A percentile compares a stretch with the other conserved stretches of the same genome.
Conservation (phyloP, 108 stramenopile genomes). For the Skeletonema menzelii region DNA sequence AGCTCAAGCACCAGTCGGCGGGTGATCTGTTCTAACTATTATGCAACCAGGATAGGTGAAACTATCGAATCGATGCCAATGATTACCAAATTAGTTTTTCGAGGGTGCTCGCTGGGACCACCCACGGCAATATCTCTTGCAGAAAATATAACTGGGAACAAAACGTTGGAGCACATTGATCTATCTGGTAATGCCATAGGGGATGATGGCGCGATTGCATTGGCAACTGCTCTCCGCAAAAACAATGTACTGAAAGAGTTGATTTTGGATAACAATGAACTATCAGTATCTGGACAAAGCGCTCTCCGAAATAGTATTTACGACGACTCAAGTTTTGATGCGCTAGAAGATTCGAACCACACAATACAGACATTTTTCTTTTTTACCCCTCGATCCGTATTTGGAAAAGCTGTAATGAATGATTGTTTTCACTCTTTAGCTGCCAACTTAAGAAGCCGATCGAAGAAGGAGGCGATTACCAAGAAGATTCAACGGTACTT, state of each 20-base stretch:
- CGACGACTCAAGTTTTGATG: background rate
- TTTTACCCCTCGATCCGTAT: background rate
- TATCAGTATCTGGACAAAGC: background rate
- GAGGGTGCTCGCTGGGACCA: background rate
- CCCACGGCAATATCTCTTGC: background rate
- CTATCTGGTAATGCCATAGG: slow-evolving; percentile 7
- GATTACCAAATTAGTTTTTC: background rate
- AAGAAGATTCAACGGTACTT: background rate
- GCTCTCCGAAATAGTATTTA: background rate
- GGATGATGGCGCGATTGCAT: slow-evolving; percentile 22
- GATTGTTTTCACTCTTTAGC: background rate
- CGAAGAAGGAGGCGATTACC: background rate
- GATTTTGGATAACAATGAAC: background rate
- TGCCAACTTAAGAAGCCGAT: background rate
- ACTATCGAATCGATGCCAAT: background rate
- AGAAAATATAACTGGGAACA: background rate
- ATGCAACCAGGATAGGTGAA: background rate
- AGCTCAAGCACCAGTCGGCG: background rate
- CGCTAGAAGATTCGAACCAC: background rate
- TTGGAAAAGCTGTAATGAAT: background rate
- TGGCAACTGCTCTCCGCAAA: slow-evolving; percentile 18
- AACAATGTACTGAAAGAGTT: slow-evolving; percentile 16
- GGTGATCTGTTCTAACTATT: background rate
- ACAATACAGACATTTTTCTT: background rate
- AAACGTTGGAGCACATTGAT: background rate